Conservation (phyloP, 108 stramenopile genomes). For the Halocafeteria seosinensis region DNA sequence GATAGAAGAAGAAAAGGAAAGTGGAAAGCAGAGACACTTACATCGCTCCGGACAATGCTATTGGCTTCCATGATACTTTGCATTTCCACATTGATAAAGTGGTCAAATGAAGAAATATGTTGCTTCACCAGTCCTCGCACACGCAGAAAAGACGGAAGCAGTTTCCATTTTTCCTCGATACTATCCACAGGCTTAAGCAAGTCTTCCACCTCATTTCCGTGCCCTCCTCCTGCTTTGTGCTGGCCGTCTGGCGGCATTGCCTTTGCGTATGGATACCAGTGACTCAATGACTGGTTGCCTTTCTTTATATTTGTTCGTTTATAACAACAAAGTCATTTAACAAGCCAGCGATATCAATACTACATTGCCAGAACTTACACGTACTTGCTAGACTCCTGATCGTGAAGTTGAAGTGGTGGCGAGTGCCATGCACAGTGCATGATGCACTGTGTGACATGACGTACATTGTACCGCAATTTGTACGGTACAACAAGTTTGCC, state of each 20-base stretch:
- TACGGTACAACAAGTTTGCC: no score
- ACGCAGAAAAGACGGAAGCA: conserved; percentile 66
- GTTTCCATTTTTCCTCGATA: not conserved
- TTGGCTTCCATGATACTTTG: conserved; percentile 63
- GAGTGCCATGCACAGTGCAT: no score
- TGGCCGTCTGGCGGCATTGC: not conserved
- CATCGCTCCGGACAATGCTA: conserved; percentile 58
- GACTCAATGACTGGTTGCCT: no score
- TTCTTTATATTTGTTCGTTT: no score
- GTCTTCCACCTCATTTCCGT: not conserved
- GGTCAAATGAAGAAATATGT: conserved; percentile 92
- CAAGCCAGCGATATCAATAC: no score
- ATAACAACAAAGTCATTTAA: no score
- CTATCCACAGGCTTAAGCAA: not conserved
- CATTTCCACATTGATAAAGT: conserved; percentile 81
- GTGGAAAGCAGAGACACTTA: not conserved
- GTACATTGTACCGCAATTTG: no score
- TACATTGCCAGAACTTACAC: no score
- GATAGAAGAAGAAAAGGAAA: not conserved
- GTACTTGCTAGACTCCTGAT: no score
- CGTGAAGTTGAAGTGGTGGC: no score
- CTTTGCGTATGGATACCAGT: no score
- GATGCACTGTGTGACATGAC: no score
- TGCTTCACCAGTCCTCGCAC: conserved; percentile 86
- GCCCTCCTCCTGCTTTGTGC: not conserved